Evolutionary conservation across 129 eudicot species (phyloP).

Genomic region (Tanacetum coccineum): DNA sequence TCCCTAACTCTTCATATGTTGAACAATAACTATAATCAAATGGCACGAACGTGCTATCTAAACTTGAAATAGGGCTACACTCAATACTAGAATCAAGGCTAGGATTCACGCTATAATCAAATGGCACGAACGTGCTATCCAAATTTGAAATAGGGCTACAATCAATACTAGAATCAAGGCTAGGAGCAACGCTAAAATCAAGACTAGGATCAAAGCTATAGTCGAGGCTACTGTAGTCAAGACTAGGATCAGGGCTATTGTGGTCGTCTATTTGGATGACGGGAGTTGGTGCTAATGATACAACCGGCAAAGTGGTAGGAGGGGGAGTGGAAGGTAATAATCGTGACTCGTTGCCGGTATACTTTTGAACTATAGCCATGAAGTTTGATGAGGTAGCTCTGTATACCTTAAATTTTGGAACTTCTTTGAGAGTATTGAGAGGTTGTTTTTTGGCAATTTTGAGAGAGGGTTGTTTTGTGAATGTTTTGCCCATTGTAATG

Average conservation of each 20-base stretch:
- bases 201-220: background rate
- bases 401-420: constrained; percentile 41
- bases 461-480: constrained; percentile 22
- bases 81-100: background rate
- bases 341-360: constrained; percentile 38
- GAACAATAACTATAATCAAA: constrained; percentile 27
- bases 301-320: constrained; percentile 9
- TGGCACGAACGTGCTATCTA: constrained; percentile 11
- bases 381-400: constrained; percentile 38
- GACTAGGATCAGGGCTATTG: constrained; percentile 22
- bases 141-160: constrained; percentile 19
- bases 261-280: constrained; percentile 25
- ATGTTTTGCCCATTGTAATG: constrained; percentile 32
- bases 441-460: constrained; percentile 31
- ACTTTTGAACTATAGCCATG: constrained; percentile 43
- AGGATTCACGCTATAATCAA: constrained; percentile 6
- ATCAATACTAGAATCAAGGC: background rate
- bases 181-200: constrained; percentile 12
- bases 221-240: constrained; percentile 6
- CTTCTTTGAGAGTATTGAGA: constrained; percentile 28
- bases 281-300: constrained; percentile 9
- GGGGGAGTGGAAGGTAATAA: constrained; percentile 24
- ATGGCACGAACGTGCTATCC: constrained; percentile 7
- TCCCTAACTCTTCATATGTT: constrained; percentile 22
- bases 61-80: constrained; percentile 21